phyloP scores from a whole-genome alignment of 345 rosid genomes.

The Citrus hindsii region DNA sequence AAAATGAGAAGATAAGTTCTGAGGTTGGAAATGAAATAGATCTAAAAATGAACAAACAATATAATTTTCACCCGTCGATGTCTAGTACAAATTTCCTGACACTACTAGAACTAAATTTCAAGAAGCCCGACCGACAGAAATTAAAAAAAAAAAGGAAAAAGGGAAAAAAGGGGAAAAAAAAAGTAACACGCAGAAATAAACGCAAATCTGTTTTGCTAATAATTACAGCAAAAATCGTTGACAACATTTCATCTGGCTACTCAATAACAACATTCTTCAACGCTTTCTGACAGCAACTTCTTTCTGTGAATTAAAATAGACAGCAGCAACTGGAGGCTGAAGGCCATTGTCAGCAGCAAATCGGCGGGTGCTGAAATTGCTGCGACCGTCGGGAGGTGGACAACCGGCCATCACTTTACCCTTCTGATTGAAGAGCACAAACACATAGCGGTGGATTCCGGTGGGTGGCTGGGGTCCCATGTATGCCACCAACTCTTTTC shows the following conservation, averaged over 20 bases:
- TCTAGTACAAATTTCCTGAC: no score
- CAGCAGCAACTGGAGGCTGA: slow-evolving; percentile 36
- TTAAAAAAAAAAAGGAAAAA: no score
- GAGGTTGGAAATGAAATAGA: no score
- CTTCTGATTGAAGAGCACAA: slow-evolving; percentile 35
- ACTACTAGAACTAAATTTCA: no score
- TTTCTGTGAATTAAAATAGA: slow-evolving; percentile 32
- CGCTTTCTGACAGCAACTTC: slow-evolving; percentile 22
- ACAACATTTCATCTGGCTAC: neutral
- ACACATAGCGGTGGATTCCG: slow-evolving; percentile 41
- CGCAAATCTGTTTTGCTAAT: no score
- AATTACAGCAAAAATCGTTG: no score
- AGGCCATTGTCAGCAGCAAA: slow-evolving; percentile 32
- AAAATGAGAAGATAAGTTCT: no score
- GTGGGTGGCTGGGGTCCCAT: slow-evolving; percentile 38
- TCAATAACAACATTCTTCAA: neutral
- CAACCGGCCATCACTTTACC: slow-evolving; percentile 14
- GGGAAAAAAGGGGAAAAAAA: no score
- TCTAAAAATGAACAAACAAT: no score
- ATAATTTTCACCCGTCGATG: no score
- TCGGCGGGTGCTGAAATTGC: slow-evolving; percentile 36
- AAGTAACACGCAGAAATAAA: no score
- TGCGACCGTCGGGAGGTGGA: slow-evolving; percentile 20
- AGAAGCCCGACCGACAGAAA: no score
- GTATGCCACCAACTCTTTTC: slow-evolving; percentile 33